A percentile compares a stretch with the other conserved stretches of the same genome.
Evolutionary conservation across 2,329 filamentous ascomycete genomes (phyloP).

Genomic region (Trichoderma oligosporum): DNA sequence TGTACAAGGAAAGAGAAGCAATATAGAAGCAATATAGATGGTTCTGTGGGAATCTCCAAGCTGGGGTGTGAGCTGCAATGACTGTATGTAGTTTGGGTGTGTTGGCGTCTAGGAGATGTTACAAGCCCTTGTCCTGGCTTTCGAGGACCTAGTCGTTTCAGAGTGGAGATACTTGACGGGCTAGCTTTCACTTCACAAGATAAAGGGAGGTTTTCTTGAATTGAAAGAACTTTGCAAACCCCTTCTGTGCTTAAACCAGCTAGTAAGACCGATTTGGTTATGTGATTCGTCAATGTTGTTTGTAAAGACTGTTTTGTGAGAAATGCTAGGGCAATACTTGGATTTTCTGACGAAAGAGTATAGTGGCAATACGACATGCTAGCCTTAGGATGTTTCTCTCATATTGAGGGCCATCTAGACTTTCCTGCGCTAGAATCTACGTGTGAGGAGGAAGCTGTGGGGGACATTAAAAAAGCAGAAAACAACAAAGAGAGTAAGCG

Average conservation of each 20-base stretch:
- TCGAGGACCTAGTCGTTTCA: conserved; percentile 38
- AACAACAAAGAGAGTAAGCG: too few relatives aligned
- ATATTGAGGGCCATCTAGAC: conserved; percentile 35
- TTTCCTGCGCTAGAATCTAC: conserved; percentile 22
- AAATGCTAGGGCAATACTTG: conserved; percentile 34
- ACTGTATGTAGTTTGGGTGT: neutral
- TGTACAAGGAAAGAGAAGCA: neutral
- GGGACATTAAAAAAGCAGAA: neutral
- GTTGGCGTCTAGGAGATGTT: conserved; percentile 39
- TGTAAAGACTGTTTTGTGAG: conserved; percentile 38
- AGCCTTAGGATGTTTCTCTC: conserved; percentile 36
- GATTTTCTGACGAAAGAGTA: conserved; percentile 37
- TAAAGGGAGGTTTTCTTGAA: conserved; percentile 32
- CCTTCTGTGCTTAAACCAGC: conserved; percentile 27
- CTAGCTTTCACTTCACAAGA: conserved; percentile 32
- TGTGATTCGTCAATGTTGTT: conserved; percentile 29
- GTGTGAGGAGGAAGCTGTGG: neutral
- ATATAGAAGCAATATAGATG: neutral
- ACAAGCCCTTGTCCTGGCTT: conserved; percentile 39
- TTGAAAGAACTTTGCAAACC: conserved; percentile 40
- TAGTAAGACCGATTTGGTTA: neutral
- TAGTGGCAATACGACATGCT: conserved; percentile 43
- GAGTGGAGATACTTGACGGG: conserved; percentile 38
- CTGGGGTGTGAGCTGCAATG: neutral
- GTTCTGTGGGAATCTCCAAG: too few relatives aligned